These are phyloP conservation scores for Lecanicillium sp. DNA, from an alignment of 2,329 filamentous ascomycete species.

Conservation along the genomic window DNA sequence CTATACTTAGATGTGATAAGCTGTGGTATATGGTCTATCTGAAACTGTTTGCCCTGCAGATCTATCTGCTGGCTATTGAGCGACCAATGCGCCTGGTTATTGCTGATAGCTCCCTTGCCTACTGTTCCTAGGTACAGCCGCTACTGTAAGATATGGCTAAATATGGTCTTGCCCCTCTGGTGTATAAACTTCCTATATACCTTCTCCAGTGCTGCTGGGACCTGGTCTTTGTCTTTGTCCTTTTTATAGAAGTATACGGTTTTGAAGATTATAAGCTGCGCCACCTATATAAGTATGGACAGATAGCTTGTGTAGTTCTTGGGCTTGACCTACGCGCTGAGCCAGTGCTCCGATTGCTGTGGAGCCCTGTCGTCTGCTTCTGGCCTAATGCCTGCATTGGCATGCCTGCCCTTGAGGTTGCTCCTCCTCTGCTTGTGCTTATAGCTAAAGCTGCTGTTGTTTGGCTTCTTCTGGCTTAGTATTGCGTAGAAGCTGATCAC, in stretches of 20 bases:
- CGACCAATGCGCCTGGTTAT: slow-evolving; percentile 2
- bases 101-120: background rate
- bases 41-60: background rate
- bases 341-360: background rate
- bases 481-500: slow-evolving; percentile 3
- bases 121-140: background rate
- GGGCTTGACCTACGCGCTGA: background rate
- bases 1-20: background rate
- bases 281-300: background rate
- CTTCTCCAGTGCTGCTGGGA: background rate
- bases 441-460: background rate
- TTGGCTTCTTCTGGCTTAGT: background rate
- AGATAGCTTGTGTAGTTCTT: slow-evolving; percentile 3
- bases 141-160: slow-evolving; percentile 3
- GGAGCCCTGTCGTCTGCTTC: background rate
- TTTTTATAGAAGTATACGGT: background rate
- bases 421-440: background rate
- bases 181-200: background rate
- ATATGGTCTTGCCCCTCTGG: background rate
- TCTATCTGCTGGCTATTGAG: background rate
- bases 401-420: background rate
- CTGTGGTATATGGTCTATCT: background rate
- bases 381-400: too few relatives aligned
- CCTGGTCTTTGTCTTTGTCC: background rate
- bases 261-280: slow-evolving; percentile 3